Evolutionary conservation across 768 basidiomycete species (phyloP).

Genomic region (Pleurotus eryngii): DNA sequence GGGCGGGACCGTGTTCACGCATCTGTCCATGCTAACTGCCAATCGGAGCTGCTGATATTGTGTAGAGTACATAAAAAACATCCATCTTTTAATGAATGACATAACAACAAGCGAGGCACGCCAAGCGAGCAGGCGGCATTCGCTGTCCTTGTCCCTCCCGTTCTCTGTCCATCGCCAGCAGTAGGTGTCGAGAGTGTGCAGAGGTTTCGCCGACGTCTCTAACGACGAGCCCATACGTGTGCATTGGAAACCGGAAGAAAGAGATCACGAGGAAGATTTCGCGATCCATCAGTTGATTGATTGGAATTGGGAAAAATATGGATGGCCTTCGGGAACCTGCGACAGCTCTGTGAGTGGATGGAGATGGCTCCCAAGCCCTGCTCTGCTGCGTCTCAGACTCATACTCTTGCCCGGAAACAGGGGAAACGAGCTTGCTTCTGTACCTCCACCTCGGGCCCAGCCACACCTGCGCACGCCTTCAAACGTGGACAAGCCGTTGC

Average conservation of each 20-base stretch:
- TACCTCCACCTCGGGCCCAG: conserved; percentile 12
- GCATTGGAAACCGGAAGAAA: conserved; percentile 4
- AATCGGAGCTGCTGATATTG: not conserved
- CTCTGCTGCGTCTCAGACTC: not conserved
- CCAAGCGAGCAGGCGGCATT: not conserved
- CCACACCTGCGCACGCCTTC: conserved; percentile 8
- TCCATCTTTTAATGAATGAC: no score
- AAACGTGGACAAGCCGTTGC: conserved; percentile 34
- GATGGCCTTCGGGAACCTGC: not conserved
- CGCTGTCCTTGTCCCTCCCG: not conserved
- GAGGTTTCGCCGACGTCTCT: conserved; percentile 5
- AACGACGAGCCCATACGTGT: not conserved
- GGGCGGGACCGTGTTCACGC: no score
- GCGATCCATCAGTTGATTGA: conserved; percentile 8
- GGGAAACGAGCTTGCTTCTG: conserved; percentile 3
- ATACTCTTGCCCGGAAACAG: not conserved
- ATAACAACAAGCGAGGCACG: not conserved
- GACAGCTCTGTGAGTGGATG: not conserved
- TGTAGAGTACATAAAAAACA: not conserved
- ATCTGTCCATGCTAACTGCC: not conserved
- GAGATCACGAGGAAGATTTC: conserved; percentile 4
- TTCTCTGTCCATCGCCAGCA: not conserved
- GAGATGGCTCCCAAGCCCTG: not conserved
- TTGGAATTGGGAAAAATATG: conserved; percentile 4
- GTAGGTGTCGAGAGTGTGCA: not conserved